Conservation (phyloP, 73 alveolate species). For the Paraurostyla sp. region DNA sequence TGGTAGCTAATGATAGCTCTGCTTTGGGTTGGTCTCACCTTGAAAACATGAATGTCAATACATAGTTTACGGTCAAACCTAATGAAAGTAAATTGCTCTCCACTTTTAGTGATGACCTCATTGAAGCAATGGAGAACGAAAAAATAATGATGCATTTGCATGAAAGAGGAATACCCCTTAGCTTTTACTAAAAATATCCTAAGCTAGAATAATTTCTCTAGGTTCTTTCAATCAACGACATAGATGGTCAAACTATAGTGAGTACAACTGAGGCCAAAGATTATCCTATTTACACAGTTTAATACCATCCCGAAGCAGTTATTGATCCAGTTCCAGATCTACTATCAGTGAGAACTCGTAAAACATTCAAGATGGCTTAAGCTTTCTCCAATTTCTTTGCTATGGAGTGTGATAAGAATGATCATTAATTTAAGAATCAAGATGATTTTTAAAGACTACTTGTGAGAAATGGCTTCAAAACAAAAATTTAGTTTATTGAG, state of each 20-base stretch:
- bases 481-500: background rate
- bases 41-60: background rate
- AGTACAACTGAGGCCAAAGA: slow-evolving; percentile 62
- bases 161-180: slow-evolving; percentile 39
- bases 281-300: slow-evolving; percentile 62
- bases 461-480: background rate
- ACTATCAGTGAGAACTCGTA: background rate
- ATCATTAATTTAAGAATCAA: background rate
- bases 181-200: background rate
- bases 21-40: slow-evolving; percentile 38
- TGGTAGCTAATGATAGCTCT: slow-evolving; percentile 18
- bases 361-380: slow-evolving; percentile 1
- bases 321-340: background rate
- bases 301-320: slow-evolving; percentile 74
- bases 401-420: background rate
- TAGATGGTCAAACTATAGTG: slow-evolving; percentile 28
- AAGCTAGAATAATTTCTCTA: slow-evolving; percentile 9
- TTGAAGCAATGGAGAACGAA: background rate
- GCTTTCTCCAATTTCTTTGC: slow-evolving; percentile 30
- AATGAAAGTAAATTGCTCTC: background rate
- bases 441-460: background rate
- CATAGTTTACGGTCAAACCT: background rate
- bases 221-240: slow-evolving; percentile 17
- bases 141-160: background rate
- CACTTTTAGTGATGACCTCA: background rate